Evolutionary conservation across 345 rosid genomes (phyloP).

Genomic region (rapeseed (Brassica napus)): Da-Ae NC_063444.1:49825001-49825500

Average conservation of each 20-base stretch:
- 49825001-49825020: slow-evolving; percentile 72
- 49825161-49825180: slow-evolving; percentile 47
- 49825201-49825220: slow-evolving; percentile 62
- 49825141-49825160: slow-evolving; percentile 60
- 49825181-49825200: slow-evolving; percentile 57
- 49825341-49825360: slow-evolving; percentile 62
- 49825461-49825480: slow-evolving; percentile 49
- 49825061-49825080: too few species aligned
- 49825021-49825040: slow-evolving; percentile 62
- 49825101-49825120: slow-evolving; percentile 50
- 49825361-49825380: slow-evolving; percentile 54
- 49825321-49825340: slow-evolving; percentile 51
- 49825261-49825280: neutral
- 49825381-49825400: slow-evolving; percentile 91
- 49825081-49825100: slow-evolving; percentile 70
- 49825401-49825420: slow-evolving; percentile 56
- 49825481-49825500: slow-evolving; percentile 71
- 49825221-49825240: slow-evolving; percentile 80
- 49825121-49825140: slow-evolving; percentile 55
- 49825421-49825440: slow-evolving; percentile 59
- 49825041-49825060: slow-evolving; percentile 60
- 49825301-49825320: slow-evolving; percentile 5
- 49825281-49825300: neutral
- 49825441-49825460: slow-evolving; percentile 85
- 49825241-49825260: slow-evolving; percentile 37